Percentiles rank a stretch among this genome's conserved stretches.
Conservation (phyloP, 2,329 filamentous ascomycete species). For the Colletotrichum horii region DNA sequence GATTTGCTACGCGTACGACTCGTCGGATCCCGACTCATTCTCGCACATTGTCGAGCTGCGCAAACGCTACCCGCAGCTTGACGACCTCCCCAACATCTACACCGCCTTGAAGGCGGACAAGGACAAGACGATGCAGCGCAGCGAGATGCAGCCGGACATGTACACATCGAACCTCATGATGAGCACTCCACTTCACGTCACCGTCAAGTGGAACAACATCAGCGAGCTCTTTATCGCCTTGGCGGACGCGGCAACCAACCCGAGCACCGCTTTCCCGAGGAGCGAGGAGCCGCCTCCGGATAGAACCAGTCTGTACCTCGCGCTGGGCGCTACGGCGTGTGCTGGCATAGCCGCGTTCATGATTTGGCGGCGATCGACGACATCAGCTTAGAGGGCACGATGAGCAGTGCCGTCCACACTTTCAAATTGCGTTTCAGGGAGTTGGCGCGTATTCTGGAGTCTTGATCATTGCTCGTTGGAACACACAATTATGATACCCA, state of each 20-base stretch:
- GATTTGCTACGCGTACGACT: conserved; percentile 95
- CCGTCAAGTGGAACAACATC: conserved; percentile 92
- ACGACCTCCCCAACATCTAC: conserved; percentile 90
- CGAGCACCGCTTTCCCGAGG: conserved; percentile 87
- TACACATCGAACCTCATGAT: conserved; percentile 87
- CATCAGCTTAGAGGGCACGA: conserved; percentile 37
- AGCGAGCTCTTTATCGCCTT: conserved; percentile 91
- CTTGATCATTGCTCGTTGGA: neutral
- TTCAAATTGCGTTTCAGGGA: conserved; percentile 11
- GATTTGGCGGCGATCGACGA: conserved; percentile 67
- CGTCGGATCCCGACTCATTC: conserved; percentile 95
- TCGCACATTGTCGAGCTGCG: conserved; percentile 86
- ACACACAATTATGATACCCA: conserved; percentile 22
- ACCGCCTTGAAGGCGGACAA: conserved; percentile 93
- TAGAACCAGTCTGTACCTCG: conserved; percentile 84
- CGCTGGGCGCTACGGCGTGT: conserved; percentile 74
- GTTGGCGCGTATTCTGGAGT: conserved; percentile 5
- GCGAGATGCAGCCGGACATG: conserved; percentile 88
- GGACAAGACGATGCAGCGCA: conserved; percentile 95
- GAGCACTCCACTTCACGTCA: conserved; percentile 91
- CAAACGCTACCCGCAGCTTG: conserved; percentile 79
- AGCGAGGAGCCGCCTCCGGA: conserved; percentile 86
- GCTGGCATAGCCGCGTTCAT: conserved; percentile 68
- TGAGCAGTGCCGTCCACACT: neutral
- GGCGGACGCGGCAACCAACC: conserved; percentile 90